Conservation (phyloP, 805 yeast species). For the Pichia heedii region DNA sequence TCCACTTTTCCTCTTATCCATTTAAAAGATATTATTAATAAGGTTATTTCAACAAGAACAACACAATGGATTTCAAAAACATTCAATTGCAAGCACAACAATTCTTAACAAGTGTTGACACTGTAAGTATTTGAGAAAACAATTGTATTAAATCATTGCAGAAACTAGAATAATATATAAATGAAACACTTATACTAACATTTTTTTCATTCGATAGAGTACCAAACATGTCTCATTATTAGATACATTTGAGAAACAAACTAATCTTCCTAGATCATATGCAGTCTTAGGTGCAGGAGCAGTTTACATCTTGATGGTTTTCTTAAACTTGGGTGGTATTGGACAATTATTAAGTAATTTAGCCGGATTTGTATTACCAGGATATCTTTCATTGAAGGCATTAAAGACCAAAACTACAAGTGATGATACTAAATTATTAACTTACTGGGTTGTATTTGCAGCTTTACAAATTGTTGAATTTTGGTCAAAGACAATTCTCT, state of each 20-base stretch:
- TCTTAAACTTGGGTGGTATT: slow-evolving; percentile 86
- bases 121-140: slow-evolving; percentile 17
- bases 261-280: slow-evolving; percentile 74
- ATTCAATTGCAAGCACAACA: slow-evolving; percentile 23
- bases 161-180: no score
- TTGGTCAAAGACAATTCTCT: slow-evolving; percentile 88
- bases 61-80: slow-evolving; percentile 22
- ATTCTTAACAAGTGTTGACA: slow-evolving; percentile 19
- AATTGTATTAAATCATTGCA: no score
- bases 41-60: neutral
- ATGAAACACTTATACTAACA: neutral
- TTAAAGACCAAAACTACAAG: slow-evolving; percentile 55
- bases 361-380: slow-evolving; percentile 86
- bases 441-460: slow-evolving; percentile 99
- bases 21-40: no score
- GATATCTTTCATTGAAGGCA: slow-evolving; percentile 80
- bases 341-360: slow-evolving; percentile 91
- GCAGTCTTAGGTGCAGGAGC: slow-evolving; percentile 58
- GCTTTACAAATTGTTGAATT: slow-evolving; percentile 85
- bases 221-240: slow-evolving; percentile 22
- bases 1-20: neutral
- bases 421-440: slow-evolving; percentile 83
- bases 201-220: slow-evolving; percentile 10
- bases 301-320: slow-evolving; percentile 66
- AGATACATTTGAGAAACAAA: slow-evolving; percentile 34